phyloP scores from a whole-genome alignment of 306 rosid species.

The Casuarina equisetifolia region DNA sequence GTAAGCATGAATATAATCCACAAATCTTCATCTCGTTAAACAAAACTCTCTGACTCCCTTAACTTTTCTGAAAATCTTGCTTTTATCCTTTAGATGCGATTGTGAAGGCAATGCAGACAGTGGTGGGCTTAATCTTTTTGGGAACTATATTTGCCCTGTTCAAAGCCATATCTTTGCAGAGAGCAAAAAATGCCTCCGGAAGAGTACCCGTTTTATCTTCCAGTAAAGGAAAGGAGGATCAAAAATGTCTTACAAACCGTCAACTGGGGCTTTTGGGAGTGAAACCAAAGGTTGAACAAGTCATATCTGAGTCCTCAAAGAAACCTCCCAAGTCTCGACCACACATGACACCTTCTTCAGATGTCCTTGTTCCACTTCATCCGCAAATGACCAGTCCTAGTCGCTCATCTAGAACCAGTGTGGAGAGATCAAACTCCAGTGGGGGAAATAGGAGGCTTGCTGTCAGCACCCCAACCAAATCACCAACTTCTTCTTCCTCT shows the following conservation, averaged over 20 bases:
- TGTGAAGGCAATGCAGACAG: constrained; percentile 54
- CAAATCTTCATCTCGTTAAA: constrained; percentile 7
- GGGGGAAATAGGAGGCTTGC: constrained; percentile 50
- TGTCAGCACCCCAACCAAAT: constrained; percentile 53
- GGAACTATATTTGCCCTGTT: constrained; percentile 71
- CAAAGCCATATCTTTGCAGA: constrained; percentile 53
- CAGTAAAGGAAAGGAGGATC: constrained; percentile 47
- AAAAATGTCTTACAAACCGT: constrained; percentile 53
- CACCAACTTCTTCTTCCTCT: constrained; percentile 58
- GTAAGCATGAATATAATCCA: constrained; percentile 46
- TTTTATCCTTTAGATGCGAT: constrained; percentile 57
- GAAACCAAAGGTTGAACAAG: constrained; percentile 59
- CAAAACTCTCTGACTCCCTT: neutral
- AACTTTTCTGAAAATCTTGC: constrained; percentile 4
- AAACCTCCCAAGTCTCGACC: constrained; percentile 82
- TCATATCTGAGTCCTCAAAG: constrained; percentile 46
- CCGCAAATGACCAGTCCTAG: constrained; percentile 56
- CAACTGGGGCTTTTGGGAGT: constrained; percentile 80
- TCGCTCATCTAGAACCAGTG: constrained; percentile 41
- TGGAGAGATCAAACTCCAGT: constrained; percentile 53
- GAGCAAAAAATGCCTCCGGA: constrained; percentile 37
- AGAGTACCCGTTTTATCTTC: constrained; percentile 32
- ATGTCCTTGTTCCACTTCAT: constrained; percentile 90
- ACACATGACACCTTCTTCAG: constrained; percentile 47
- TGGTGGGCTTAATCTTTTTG: constrained; percentile 55